These are phyloP conservation scores for Coemansia sp. DNA, from an alignment of 192 early-diverging fungal species.

Conservation along the genomic window DNA sequence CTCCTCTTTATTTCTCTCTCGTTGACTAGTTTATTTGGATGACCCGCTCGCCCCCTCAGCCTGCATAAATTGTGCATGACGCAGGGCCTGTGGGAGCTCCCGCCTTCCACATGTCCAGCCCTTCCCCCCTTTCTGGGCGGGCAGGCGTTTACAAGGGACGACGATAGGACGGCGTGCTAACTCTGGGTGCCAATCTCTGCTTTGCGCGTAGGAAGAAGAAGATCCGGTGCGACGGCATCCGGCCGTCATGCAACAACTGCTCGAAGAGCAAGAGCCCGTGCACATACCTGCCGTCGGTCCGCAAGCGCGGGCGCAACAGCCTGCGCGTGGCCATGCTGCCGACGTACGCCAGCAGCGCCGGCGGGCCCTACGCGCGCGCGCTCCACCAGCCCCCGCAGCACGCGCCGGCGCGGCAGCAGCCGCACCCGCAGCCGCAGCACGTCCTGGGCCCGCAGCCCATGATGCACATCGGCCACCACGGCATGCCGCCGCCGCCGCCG, in stretches of 20 bases:
- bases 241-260: conserved; percentile 53
- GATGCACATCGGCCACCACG: not conserved
- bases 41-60: too few relatives aligned
- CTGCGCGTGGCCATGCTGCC: conserved; percentile 25
- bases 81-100: not conserved
- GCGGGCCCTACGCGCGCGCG: conserved; percentile 26
- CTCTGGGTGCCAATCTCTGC: too few relatives aligned
- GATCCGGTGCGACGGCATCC: conserved; percentile 48
- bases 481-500: conserved; percentile 2
- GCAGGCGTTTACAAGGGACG: too few relatives aligned
- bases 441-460: conserved; percentile 4
- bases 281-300: conserved; percentile 32
- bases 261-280: conserved; percentile 34
- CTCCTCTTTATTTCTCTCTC: not conserved
- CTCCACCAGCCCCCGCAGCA: conserved; percentile 15
- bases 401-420: conserved; percentile 2
- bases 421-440: conserved; percentile 6
- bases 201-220: conserved; percentile 45
- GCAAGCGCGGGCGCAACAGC: conserved; percentile 45
- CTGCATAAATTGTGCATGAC: conserved; percentile 9
- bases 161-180: too few relatives aligned
- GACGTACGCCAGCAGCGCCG: conserved; percentile 2
- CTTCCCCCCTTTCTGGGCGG: too few relatives aligned
- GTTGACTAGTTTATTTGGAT: not conserved
- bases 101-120: too few relatives aligned